Base-by-base conservation (phyloP, 23 red algal genomes). In the Gracilaria gracilis region DNA sequence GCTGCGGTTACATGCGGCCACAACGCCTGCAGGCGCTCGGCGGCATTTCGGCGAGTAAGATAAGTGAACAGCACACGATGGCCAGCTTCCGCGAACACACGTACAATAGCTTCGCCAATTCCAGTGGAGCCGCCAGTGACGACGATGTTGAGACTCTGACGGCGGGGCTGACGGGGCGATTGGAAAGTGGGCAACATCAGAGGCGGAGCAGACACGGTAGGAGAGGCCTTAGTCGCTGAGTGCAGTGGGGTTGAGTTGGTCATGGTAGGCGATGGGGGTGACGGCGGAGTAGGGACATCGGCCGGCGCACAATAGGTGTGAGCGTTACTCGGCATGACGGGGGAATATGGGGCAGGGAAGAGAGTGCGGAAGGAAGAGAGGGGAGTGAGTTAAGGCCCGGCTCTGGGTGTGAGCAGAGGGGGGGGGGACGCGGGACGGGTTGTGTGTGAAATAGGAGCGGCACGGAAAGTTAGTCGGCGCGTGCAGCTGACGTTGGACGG, bases 111-210 rank as follows among this genome's bases (percentile, higher is more conserved):
- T 35, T 58, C 71, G 70, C 93, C 93, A 53, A 95, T 95, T 27
- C 93, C 93, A 12, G 93, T 62, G 78, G 85, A 90, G 55, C 93
- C 93, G 28, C 93, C 93, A 7, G 93, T 95, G 93, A 95, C 77
- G 40, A 95, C 86, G 34, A 95, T 86, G 59, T 84, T 89, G 51
- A 95, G 92, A 19, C 5, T 32, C 21, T 33, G 34, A 9, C 72
- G 82, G 44, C 29, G 25, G 59, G 32, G 55, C 13, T 9, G 54
- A n/a, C n/a, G n/a, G n/a, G n/a, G n/a, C n/a, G n/a, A n/a, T n/a
- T n/a, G n/a, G n/a, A n/a, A n/a, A n/a, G n/a, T n/a, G 37, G n/a
- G 49, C 33, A 29, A 35, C 54, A 31, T 8, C 61, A 72, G 44
- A 7, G 61, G n/a, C 29, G 67, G n/a, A 39, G 57, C 12, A 16